Evolutionary conservation across 2,329 filamentous ascomycete genomes (phyloP), one percentile per base, ranked within the genome.

Genomic region (Penicillium sp.): DNA sequence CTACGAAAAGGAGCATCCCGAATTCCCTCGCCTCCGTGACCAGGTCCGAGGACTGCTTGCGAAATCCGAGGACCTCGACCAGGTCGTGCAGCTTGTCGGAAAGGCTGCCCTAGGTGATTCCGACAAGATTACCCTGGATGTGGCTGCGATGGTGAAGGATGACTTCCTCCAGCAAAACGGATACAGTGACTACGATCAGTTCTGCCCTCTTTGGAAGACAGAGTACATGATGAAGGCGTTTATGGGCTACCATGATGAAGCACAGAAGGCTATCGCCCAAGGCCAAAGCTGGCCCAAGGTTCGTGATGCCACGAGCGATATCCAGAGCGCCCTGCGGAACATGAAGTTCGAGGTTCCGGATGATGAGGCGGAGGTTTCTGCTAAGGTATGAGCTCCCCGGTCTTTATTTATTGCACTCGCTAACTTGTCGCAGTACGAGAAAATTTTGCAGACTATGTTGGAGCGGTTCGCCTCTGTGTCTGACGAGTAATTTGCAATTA

Each of bases 201-300:
- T 96, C 88, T 99, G 95, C 76, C 95, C 95, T 54, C 87, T 99
- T 74, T 99, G 95, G 95, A 99, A 99, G 90, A 99, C 95, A 0
- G 91, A 96, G 79, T 99, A 95, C 90, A 98, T 99, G 95, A 99
- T 99, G 95, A 97, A 96, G 87, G 90, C 92, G 67, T 98, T 99
- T 89, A 91, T 99, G 85, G 91, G 90, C 62, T 99, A 94, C 87
- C 92, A 97, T 77, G 96, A 99, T 73, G 95, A 99, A 84, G 90
- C 92, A 26, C 94, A 98, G 79, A 98, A 97, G 87, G 93, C 92
- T 7, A 87, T 99, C 75, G 86, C 91, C 6, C 92, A 97, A 79
- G 95, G 95, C 64, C 91, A 94, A 80, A 90, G 83, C 80, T 99
- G 95, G 95, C 83, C 84, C 75, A 97, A 96, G 86, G 90, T 99